Evolutionary conservation across 139 green algal species (phyloP), one percentile per base, ranked within the genome.

Genomic region (Astrephomene gubernaculifera): DNA sequence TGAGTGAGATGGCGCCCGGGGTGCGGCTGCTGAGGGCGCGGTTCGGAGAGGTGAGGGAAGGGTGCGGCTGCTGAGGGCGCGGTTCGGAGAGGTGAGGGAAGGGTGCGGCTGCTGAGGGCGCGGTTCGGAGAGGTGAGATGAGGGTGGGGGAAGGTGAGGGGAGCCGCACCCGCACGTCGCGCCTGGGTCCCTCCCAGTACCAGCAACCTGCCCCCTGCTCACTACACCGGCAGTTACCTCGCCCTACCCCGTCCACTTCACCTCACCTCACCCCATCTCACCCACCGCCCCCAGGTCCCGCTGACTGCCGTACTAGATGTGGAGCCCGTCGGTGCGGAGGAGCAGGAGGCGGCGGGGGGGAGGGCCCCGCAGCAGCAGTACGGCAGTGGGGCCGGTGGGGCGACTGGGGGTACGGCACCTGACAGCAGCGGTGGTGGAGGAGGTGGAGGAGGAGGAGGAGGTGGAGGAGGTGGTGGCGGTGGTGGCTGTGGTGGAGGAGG

Each of bases 21-120:
- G 78, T 89, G 6, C 73, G 81, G 10, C 76, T 88, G 78, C 29
- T 92, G 49, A 80, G 89, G 22, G 78, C 82, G 4, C 75, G 87
- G 5, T 89, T 44, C 65, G 87, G 82, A n/a, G n/a, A n/a, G n/a
- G n/a, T n/a, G n/a, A n/a, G n/a, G n/a, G n/a, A n/a, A n/a, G n/a
- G n/a, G n/a, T n/a, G n/a, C n/a, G n/a, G n/a, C n/a, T n/a, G n/a
- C n/a, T n/a, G n/a, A n/a, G n/a, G n/a, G n/a, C n/a, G n/a, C n/a
- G n/a, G n/a, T n/a, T n/a, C n/a, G n/a, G n/a, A 3, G 82, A 91
- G 87, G 87, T 91, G 43, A 29, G 86, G 6, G 29, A 12, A 14
- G 67, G 19, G 67, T 4, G 2, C 7, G n/a, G n/a, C n/a, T n/a
- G n/a, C n/a, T n/a, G n/a, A n/a, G n/a, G n/a, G n/a, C n/a, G n/a